Conservation (phyloP, 306 rosid species). For the Aeschynomene evenia region DNA sequence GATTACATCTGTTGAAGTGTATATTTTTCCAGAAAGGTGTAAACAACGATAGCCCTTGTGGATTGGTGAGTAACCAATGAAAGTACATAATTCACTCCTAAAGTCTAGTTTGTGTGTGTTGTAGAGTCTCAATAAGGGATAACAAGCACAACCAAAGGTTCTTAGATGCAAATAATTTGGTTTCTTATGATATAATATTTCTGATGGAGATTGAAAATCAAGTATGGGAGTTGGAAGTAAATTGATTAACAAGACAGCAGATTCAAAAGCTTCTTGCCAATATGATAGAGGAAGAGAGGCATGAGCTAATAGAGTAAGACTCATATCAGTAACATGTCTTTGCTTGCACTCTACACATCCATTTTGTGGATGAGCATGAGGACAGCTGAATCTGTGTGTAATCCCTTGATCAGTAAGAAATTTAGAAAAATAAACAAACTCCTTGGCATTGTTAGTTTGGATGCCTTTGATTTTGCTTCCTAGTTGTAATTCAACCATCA, state of each 20-base stretch:
- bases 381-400: not conserved
- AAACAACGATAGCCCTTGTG: no score
- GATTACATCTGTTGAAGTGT: not conserved
- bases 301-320: not conserved
- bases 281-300: not conserved
- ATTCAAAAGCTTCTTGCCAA: not conserved
- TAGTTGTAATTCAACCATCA: not conserved
- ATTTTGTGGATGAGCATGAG: not conserved
- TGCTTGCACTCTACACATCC: not conserved
- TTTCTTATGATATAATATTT: not conserved
- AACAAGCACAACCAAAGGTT: not conserved
- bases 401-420: fast-evolving
- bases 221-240: not conserved
- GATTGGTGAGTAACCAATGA: no score
- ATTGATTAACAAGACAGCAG: not conserved
- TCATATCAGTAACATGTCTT: not conserved
- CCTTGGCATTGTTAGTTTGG: not conserved
- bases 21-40: no score
- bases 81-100: no score
- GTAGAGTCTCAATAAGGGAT: no score
- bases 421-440: not conserved
- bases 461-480: not conserved
- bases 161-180: not conserved
- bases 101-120: no score
- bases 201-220: not conserved